A percentile compares a stretch with the other conserved stretches of the same genome.
These are phyloP conservation scores for Xylariaceae sp. DNA, from an alignment of 2,329 filamentous ascomycete species.

Conservation along the genomic window DNA sequence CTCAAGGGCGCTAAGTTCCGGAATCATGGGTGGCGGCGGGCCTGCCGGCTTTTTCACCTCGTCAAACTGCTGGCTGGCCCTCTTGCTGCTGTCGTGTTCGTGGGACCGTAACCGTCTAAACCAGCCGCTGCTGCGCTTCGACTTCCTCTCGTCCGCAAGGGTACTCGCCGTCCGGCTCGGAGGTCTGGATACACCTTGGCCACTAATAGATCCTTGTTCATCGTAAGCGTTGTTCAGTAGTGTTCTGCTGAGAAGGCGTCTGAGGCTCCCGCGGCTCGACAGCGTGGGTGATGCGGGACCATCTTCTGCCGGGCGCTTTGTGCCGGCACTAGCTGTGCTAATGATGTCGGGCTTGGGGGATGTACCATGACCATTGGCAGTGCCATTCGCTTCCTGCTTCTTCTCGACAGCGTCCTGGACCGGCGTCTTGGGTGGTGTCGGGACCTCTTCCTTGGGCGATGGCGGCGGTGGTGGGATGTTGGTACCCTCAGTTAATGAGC, in stretches of 20 bases:
- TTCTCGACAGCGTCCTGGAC: slow-evolving; percentile 27
- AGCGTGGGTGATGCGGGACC: slow-evolving; percentile 54
- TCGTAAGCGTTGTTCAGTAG: slow-evolving; percentile 58
- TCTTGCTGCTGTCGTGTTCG: slow-evolving; percentile 37
- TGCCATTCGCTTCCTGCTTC: slow-evolving; percentile 32
- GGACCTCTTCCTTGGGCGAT: slow-evolving; percentile 53
- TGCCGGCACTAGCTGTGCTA: slow-evolving; percentile 40
- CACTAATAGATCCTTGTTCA: slow-evolving; percentile 43
- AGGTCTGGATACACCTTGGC: slow-evolving; percentile 45
- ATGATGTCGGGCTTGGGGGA: slow-evolving; percentile 38
- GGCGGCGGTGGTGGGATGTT: slow-evolving; percentile 61
- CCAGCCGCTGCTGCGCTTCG: slow-evolving; percentile 61
- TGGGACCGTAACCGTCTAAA: slow-evolving; percentile 56
- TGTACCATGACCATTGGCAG: slow-evolving; percentile 46
- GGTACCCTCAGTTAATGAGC: slow-evolving; percentile 62
- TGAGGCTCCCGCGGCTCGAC: slow-evolving; percentile 59
- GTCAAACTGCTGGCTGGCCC: slow-evolving; percentile 48
- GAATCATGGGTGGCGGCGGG: slow-evolving; percentile 64
- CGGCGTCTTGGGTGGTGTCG: slow-evolving; percentile 46
- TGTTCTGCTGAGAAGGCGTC: slow-evolving; percentile 59
- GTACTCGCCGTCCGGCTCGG: slow-evolving; percentile 54
- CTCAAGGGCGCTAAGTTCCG: slow-evolving; percentile 57
- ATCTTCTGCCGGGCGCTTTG: slow-evolving; percentile 55
- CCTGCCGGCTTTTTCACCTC: slow-evolving; percentile 46
- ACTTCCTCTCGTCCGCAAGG: slow-evolving; percentile 55